These are phyloP conservation scores for Sporothrix pallida DNA, from an alignment of 2,329 filamentous ascomycete genomes.

Conservation along the genomic window DNA sequence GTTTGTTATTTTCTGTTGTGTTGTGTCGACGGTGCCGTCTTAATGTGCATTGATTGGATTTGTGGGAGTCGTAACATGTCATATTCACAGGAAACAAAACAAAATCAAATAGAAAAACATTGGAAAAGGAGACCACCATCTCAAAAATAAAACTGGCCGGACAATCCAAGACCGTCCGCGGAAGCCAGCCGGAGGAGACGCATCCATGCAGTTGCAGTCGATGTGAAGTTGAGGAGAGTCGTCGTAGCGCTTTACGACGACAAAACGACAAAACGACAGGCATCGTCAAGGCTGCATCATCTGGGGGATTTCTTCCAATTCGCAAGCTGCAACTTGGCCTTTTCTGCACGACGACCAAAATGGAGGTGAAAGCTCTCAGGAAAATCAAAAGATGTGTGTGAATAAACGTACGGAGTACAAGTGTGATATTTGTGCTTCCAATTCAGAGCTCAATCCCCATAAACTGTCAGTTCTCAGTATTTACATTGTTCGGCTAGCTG, in stretches of 20 bases:
- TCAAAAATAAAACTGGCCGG: not conserved
- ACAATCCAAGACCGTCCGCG: not conserved
- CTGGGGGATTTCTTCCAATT: not conserved
- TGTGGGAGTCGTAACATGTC: slow-evolving; percentile 25
- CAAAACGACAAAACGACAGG: not conserved
- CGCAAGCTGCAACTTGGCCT: not conserved
- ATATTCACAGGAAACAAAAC: not conserved
- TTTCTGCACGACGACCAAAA: slow-evolving; percentile 13
- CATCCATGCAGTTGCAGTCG: slow-evolving; percentile 2
- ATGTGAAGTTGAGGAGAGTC: not conserved
- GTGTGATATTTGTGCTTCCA: no score
- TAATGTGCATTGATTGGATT: slow-evolving; percentile 24
- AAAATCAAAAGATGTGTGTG: not conserved
- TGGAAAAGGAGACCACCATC: not conserved
- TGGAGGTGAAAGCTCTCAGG: not conserved
- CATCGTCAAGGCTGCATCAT: not conserved
- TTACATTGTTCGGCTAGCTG: not conserved
- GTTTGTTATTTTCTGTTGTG: not conserved
- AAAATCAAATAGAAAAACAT: not conserved
- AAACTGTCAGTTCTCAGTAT: not conserved
- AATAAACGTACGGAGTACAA: no score
- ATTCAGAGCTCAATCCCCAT: no score
- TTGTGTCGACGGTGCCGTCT: slow-evolving; percentile 5
- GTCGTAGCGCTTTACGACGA: not conserved
- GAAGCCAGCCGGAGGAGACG: slow-evolving; percentile 1